These are phyloP conservation scores for Pleurotus platypus DNA, from an alignment of 768 basidiomycete genomes.

Conservation along the genomic window DNA sequence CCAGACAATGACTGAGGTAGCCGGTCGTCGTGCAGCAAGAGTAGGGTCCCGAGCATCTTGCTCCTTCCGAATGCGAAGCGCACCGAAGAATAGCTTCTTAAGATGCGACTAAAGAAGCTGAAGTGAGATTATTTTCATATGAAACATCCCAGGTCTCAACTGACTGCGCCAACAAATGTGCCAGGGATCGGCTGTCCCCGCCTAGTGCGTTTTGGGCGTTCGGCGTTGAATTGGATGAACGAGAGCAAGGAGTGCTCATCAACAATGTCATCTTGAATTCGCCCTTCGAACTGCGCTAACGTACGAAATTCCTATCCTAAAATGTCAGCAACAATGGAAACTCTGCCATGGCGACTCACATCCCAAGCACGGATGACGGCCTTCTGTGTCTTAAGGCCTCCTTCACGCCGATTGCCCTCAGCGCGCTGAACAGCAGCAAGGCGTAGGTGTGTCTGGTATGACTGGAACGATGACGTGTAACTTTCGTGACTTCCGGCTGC, in stretches of 20 bases:
- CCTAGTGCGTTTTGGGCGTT: constrained; percentile 18
- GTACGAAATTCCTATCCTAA: background rate
- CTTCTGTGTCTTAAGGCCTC: constrained; percentile 21
- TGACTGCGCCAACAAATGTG: constrained; percentile 25
- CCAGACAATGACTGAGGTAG: constrained; percentile 19
- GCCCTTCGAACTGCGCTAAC: constrained; percentile 4
- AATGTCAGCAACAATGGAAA: too few species aligned
- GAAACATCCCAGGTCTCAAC: background rate
- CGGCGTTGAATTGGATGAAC: constrained; percentile 20
- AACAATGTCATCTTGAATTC: constrained; percentile 22
- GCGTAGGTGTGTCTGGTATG: constrained; percentile 1
- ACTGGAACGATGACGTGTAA: background rate
- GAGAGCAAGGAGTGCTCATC: constrained; percentile 25
- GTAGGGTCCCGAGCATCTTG: constrained; percentile 21
- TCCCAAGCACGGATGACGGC: constrained; percentile 19
- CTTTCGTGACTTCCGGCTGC: background rate
- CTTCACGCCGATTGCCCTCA: constrained; percentile 18
- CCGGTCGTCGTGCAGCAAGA: constrained; percentile 14
- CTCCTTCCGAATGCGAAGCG: constrained; percentile 23
- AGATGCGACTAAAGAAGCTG: constrained; percentile 22
- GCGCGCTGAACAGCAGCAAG: constrained; percentile 15
- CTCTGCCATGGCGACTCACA: constrained; percentile 8
- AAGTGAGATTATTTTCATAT: background rate
- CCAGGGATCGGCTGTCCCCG: constrained; percentile 19
- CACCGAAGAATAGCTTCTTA: constrained; percentile 26